A percentile compares a stretch with the other conserved stretches of the same genome.
Conservation (phyloP, 352 stramenopile species). For the Pythium brassicae region DNA sequence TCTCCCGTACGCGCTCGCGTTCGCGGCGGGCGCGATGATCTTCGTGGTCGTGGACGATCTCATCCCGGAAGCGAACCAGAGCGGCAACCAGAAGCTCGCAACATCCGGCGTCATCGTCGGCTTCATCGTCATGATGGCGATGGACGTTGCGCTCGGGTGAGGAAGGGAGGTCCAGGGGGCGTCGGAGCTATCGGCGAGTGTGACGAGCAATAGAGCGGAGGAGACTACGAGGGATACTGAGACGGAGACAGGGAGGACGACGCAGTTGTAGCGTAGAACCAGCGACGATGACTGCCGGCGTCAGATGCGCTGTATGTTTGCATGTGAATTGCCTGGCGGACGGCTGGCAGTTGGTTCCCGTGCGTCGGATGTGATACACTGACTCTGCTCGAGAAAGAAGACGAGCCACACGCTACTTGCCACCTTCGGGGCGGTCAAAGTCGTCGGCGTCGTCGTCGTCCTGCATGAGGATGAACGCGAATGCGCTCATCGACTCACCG, state of each 20-base stretch:
- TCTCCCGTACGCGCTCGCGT: conserved; percentile 87
- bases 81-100: conserved; percentile 84
- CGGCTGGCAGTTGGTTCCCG: no score
- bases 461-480: conserved; percentile 51
- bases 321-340: no score
- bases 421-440: no score
- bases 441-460: conserved; percentile 18
- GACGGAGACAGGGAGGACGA: no score
- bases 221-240: no score
- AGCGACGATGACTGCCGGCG: no score
- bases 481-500: conserved; percentile 17
- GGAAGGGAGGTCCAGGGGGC: not conserved
- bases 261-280: no score
- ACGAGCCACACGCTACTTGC: not conserved
- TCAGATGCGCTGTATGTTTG: not conserved
- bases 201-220: not conserved
- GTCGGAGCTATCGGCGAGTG: not conserved
- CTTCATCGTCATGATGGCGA: conserved; percentile 92
- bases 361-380: no score
- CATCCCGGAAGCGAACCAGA: conserved; percentile 87
- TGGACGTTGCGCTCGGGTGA: conserved; percentile 81
- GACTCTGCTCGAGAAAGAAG: no score
- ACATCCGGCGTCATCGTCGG: conserved; percentile 84
- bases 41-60: conserved; percentile 91
- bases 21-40: conserved; percentile 89